phyloP scores from a whole-genome alignment of 805 yeast genomes.

The Saturnispora hagleri region DNA sequence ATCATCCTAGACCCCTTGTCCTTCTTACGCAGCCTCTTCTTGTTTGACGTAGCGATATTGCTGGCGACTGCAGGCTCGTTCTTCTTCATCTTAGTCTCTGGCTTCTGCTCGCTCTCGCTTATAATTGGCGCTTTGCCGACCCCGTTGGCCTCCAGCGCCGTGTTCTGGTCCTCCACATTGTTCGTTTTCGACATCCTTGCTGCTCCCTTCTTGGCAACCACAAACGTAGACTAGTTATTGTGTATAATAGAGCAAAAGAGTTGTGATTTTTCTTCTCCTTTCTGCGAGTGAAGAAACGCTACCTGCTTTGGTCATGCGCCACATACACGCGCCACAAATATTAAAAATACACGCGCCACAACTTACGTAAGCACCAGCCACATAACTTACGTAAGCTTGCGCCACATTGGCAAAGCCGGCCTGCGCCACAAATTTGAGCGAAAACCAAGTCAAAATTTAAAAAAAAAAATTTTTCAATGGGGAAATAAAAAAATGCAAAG shows the following conservation, averaged over 20 bases:
- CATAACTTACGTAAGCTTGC: too few species aligned
- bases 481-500: not conserved
- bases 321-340: too few species aligned
- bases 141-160: not conserved
- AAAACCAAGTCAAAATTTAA: too few species aligned
- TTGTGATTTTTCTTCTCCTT: too few species aligned
- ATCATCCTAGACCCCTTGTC: constrained; percentile 6
- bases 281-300: too few species aligned
- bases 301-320: too few species aligned
- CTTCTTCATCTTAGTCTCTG: not conserved
- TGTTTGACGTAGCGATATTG: not conserved
- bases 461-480: too few species aligned
- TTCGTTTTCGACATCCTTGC: not conserved
- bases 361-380: too few species aligned
- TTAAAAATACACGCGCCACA: too few species aligned
- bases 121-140: not conserved
- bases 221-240: too few species aligned
- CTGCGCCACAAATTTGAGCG: not conserved
- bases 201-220: not conserved
- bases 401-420: too few species aligned
- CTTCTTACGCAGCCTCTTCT: constrained; percentile 7
- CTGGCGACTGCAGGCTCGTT: not conserved
- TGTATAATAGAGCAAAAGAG: too few species aligned
- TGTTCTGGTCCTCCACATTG: not conserved
- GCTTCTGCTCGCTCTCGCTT: not conserved